These are phyloP conservation scores for Fusarium scirpi DNA, from an alignment of 2,329 filamentous ascomycete genomes.

Conservation along the genomic window DNA sequence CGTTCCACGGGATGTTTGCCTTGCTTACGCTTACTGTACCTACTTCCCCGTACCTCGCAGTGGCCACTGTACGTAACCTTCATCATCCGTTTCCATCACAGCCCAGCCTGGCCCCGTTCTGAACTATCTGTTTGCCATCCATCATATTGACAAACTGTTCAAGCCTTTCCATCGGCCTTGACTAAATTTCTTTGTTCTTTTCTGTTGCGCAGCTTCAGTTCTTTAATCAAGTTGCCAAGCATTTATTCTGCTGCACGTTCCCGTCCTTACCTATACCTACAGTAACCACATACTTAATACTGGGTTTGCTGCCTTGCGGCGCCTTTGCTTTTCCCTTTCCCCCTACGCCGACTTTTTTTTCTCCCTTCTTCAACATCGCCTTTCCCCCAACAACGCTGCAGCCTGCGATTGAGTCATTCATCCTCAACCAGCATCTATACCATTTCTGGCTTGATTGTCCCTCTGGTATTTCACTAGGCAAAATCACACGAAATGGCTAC, in stretches of 20 bases:
- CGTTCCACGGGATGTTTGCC: slow-evolving; percentile 5
- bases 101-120: slow-evolving; percentile 26
- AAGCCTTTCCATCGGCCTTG: slow-evolving; percentile 19
- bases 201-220: slow-evolving; percentile 21
- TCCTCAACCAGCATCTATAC: slow-evolving; percentile 41
- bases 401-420: slow-evolving; percentile 42
- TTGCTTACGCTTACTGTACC: slow-evolving; percentile 21
- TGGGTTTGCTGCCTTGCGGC: slow-evolving; percentile 34
- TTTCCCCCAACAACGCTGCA: slow-evolving; percentile 33
- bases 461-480: slow-evolving; percentile 20
- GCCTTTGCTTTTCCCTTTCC: slow-evolving; percentile 43
- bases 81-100: slow-evolving; percentile 34
- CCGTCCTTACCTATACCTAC: slow-evolving; percentile 22
- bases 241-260: slow-evolving; percentile 27
- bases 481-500: slow-evolving; percentile 64
- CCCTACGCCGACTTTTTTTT: slow-evolving; percentile 45
- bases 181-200: slow-evolving; percentile 29
- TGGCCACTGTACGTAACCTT: slow-evolving; percentile 19
- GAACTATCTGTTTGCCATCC: slow-evolving; percentile 35
- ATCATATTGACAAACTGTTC: slow-evolving; percentile 36
- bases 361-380: slow-evolving; percentile 44
- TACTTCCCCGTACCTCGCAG: slow-evolving; percentile 17
- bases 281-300: slow-evolving; percentile 22
- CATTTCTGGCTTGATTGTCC: slow-evolving; percentile 32
- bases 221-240: slow-evolving; percentile 32